Evolutionary conservation across 2,329 filamentous ascomycete genomes (phyloP), one percentile per base, ranked within the genome.

Genomic region (Tolypocladium tundrense): DNA sequence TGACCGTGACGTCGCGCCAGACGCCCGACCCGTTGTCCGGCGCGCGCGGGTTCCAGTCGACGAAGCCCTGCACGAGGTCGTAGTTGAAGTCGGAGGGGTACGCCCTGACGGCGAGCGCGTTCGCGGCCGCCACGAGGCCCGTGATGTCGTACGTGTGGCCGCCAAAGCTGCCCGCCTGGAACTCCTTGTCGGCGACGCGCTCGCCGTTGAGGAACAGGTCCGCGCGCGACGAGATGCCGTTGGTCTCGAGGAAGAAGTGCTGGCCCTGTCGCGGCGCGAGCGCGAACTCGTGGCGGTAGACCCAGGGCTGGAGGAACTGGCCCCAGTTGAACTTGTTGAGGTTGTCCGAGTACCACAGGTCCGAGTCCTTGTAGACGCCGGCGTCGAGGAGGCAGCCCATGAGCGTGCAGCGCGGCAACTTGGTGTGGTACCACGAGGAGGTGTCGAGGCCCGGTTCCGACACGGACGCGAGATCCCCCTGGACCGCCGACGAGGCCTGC

Each of bases 11-110:
- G 48, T 85, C 72, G 6, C 84, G 75, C 84, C 84, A 87, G 10
- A 87, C 72, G 0, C 84, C 84, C 0, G 82, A 85, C 2, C 83
- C 83, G 53, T 86, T 85, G 65, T 87, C 84, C 0, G 81, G 77
- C 0, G 83, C 81, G 57, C 79, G 62, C 9, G 64, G 64, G 41
- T 63, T 65, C 64, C 64, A 66, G 58, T 66, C 63, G 39, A 66
- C 64, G 24, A 60, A 66, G 19, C 62, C 81, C 11, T 84, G 69
- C 0, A 79, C 82, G 56, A 87, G 77, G 60, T 87, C 82, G 31
- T 78, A 75, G 19, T 80, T 74, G 65, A 85, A 86, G 60, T 83
- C 73, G 0, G 83, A 85, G 0, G 83, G 83, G 61, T 85, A 77
- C 0, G 77, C 79, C 43, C 74, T 73, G 21, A 86, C 75, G 1